These are phyloP conservation scores for Fusarium sp. DNA, from an alignment of 2,329 filamentous ascomycete genomes.

Conservation along the genomic window DNA sequence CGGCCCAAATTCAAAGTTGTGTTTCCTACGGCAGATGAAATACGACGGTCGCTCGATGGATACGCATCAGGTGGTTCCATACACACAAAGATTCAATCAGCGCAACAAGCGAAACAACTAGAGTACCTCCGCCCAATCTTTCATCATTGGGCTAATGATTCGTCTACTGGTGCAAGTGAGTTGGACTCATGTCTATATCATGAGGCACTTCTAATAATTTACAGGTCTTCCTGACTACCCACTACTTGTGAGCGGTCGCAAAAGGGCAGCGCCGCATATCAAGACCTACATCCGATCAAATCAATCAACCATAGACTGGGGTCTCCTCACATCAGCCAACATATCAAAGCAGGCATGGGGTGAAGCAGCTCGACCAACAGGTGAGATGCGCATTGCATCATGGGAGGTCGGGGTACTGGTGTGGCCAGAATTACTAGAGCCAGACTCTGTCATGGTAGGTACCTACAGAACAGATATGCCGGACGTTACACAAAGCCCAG, in stretches of 20 bases:
- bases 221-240: constrained; percentile 44
- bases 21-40: constrained; percentile 83
- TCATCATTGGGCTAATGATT: constrained; percentile 79
- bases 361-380: constrained; percentile 64
- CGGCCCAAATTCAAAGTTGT: constrained; percentile 73
- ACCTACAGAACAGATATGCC: constrained; percentile 73
- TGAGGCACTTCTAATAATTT: not conserved
- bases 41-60: constrained; percentile 79
- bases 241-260: constrained; percentile 66
- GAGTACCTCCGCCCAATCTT: constrained; percentile 76
- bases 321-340: constrained; percentile 89
- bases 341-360: constrained; percentile 92
- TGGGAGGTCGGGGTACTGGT: constrained; percentile 87
- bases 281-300: constrained; percentile 85
- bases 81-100: constrained; percentile 79
- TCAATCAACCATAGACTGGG: constrained; percentile 77
- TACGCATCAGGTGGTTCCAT: constrained; percentile 83
- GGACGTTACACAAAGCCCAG: constrained; percentile 30
- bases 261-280: constrained; percentile 83
- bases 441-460: constrained; percentile 70
- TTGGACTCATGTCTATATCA: not conserved
- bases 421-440: constrained; percentile 73
- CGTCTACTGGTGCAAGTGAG: constrained; percentile 50
- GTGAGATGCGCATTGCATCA: constrained; percentile 77
- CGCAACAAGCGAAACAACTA: constrained; percentile 78